phyloP scores from a whole-genome alignment of 331 rosid species.

The Pyrus hybrid region DNA sequence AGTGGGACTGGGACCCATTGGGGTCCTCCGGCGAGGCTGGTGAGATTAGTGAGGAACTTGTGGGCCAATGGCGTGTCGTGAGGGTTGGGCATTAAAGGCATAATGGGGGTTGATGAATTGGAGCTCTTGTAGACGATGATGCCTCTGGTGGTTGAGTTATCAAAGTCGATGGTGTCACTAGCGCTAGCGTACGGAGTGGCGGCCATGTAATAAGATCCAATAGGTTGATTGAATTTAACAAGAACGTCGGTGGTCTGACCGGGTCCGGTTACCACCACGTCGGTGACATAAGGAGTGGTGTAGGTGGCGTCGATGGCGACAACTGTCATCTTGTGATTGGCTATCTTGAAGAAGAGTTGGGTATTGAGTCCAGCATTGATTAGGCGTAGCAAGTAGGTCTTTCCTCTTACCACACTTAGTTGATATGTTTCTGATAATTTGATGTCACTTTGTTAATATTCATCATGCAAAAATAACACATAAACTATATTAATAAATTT shows the following conservation, averaged over 20 bases:
- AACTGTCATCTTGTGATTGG: too few relatives aligned
- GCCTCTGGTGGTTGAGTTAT: conserved; percentile 24
- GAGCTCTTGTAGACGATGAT: conserved; percentile 20
- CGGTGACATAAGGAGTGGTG: conserved; percentile 12
- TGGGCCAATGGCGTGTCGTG: conserved; percentile 31
- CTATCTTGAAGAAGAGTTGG: too few relatives aligned
- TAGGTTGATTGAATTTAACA: conserved; percentile 20
- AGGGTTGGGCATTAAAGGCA: conserved; percentile 25
- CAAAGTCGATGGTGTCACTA: neutral
- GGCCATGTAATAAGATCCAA: conserved; percentile 48
- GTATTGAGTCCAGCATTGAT: too few relatives aligned
- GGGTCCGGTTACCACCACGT: conserved; percentile 28
- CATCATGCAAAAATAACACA: too few relatives aligned
- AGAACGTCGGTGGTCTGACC: conserved; percentile 55
- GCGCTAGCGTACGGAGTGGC: conserved; percentile 24
- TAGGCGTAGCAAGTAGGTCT: too few relatives aligned
- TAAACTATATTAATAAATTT: too few relatives aligned
- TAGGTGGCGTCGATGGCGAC: too few relatives aligned
- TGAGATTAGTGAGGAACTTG: conserved; percentile 20
- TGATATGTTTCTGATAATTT: conserved; percentile 16
- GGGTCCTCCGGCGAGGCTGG: conserved; percentile 25
- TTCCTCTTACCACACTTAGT: neutral
- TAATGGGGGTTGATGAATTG: conserved; percentile 7
- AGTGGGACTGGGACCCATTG: conserved; percentile 35
- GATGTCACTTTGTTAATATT: neutral